Conservation (phyloP, 306 rosid genomes). For the Cicer judaicum region DNA sequence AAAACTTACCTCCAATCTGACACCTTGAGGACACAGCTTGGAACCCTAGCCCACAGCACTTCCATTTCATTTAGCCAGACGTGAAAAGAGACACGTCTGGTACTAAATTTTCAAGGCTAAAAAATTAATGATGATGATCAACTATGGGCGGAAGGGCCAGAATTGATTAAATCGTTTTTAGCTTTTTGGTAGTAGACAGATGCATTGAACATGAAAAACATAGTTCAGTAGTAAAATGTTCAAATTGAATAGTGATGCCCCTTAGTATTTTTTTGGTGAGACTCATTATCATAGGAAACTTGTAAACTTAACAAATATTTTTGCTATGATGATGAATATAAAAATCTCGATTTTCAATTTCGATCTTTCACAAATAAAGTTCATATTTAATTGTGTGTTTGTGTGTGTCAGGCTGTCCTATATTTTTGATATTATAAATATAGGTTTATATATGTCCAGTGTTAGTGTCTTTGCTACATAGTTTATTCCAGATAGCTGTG, state of each 20-base stretch:
- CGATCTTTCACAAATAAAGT: background rate
- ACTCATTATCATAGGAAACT: background rate
- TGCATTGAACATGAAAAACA: background rate
- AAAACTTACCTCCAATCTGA: background rate
- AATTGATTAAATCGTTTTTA: background rate
- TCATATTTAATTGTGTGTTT: background rate
- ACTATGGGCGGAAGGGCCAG: background rate
- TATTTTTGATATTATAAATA: background rate
- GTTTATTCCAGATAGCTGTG: background rate
- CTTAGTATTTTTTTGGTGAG: background rate
- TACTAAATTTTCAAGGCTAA: background rate
- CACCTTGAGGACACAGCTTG: background rate
- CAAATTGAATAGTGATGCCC: background rate
- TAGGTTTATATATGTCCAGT: background rate
- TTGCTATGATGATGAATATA: constrained; percentile 3
- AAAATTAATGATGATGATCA: background rate
- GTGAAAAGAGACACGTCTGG: background rate
- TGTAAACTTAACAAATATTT: background rate
- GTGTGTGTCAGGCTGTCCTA: background rate
- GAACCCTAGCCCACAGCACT: background rate
- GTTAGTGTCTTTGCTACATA: background rate
- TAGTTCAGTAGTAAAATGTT: background rate
- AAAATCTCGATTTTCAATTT: background rate
- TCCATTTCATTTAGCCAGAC: background rate
- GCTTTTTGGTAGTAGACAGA: background rate